phyloP scores from a whole-genome alignment of 1,139 yeast genomes.

The Blastobotrys arbuscula region DNA sequence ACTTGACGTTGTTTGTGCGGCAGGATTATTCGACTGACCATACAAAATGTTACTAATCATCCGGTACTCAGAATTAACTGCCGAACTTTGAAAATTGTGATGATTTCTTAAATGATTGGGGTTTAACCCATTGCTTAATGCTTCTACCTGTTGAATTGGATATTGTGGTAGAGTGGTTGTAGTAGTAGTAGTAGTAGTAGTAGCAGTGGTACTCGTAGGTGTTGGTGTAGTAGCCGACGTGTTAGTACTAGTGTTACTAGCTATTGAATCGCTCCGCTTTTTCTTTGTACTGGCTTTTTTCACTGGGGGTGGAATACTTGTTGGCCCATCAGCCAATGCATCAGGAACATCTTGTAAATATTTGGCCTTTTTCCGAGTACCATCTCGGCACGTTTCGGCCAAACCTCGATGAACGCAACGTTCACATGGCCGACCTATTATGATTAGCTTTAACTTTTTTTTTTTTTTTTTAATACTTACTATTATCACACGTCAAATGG shows the following conservation, averaged over 20 bases:
- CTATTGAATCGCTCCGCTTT: not conserved
- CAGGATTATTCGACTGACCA: slow-evolving; percentile 10
- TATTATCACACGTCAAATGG: slow-evolving; percentile 79
- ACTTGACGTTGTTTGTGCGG: slow-evolving; percentile 15
- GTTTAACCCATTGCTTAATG: slow-evolving; percentile 4
- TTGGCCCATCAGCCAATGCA: slow-evolving; percentile 6
- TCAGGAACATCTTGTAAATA: slow-evolving; percentile 44
- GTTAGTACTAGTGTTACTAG: not conserved
- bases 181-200: not conserved
- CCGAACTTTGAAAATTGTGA: slow-evolving; percentile 52
- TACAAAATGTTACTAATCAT: slow-evolving; percentile 66
- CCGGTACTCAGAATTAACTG: slow-evolving; percentile 76
- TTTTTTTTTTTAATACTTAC: slow-evolving; percentile 14
- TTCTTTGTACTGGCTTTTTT: not conserved
- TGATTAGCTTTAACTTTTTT: not conserved
- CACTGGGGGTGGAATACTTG: not conserved
- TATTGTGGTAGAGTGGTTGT: not conserved
- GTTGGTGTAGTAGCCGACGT: not conserved
- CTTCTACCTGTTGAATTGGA: slow-evolving; percentile 1
- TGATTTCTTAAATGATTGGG: not conserved
- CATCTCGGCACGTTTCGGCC: slow-evolving; percentile 74
- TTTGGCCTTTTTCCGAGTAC: slow-evolving; percentile 81
- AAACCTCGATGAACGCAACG: slow-evolving; percentile 71
- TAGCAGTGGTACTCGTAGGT: not conserved
- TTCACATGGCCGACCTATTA: slow-evolving; percentile 61